A percentile compares a stretch with the other conserved stretches of the same genome.
These are phyloP conservation scores for Colletotrichum noveboracense DNA, from an alignment of 2,329 filamentous ascomycete species.

Conservation along the genomic window DNA sequence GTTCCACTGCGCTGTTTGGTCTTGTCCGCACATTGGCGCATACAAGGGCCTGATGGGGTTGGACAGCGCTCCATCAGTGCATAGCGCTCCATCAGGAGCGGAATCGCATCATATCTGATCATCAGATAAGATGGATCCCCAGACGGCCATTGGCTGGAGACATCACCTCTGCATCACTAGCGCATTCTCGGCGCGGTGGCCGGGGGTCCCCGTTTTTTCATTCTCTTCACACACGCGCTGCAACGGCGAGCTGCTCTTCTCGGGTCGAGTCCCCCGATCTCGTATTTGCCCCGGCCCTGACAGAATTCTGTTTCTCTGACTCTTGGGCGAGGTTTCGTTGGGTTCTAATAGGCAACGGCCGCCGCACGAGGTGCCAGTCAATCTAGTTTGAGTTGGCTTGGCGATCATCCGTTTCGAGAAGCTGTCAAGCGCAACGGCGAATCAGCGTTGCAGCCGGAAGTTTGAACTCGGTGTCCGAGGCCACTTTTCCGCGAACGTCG, in stretches of 20 bases:
- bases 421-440: neutral
- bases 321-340: neutral
- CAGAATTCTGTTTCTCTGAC: neutral
- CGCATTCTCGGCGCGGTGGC: constrained; percentile 3
- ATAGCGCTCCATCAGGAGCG: neutral
- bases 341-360: neutral
- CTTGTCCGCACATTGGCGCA: neutral
- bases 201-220: neutral
- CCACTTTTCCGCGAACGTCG: neutral
- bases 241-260: neutral
- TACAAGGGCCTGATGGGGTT: neutral
- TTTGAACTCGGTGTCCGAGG: constrained; percentile 1
- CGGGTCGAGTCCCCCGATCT: neutral
- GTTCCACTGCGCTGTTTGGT: neutral
- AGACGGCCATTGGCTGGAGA: neutral
- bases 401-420: neutral
- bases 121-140: constrained; percentile 24
- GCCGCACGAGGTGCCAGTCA: neutral
- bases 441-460: neutral
- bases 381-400: neutral
- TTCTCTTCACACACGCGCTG: neutral
- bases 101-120: constrained; percentile 23
- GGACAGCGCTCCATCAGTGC: neutral
- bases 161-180: constrained; percentile 13
- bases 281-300: constrained; percentile 1